Conservation (phyloP, 2,329 filamentous ascomycete genomes). For the Microascus cirrosus region DNA sequence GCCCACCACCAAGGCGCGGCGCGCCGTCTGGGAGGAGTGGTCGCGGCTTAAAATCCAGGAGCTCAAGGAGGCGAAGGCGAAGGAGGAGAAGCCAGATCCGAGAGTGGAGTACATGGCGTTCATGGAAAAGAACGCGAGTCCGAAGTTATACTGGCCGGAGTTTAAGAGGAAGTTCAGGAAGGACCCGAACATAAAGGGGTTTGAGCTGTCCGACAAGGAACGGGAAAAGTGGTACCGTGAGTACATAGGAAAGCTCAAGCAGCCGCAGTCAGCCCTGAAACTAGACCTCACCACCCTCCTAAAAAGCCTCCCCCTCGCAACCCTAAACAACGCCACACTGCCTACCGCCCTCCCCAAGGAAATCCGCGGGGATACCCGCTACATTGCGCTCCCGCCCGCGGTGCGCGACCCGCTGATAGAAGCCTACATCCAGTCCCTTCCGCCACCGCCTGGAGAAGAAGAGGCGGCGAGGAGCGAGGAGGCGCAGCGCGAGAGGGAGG, state of each 20-base stretch:
- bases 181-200: conserved; percentile 68
- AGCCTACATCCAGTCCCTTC: conserved; percentile 53
- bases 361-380: conserved; percentile 57
- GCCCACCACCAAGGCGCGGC: conserved; percentile 67
- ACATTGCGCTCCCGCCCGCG: conserved; percentile 51
- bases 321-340: conserved; percentile 49
- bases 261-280: conserved; percentile 55
- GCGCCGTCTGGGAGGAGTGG: conserved; percentile 80
- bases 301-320: conserved; percentile 43
- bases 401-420: conserved; percentile 55
- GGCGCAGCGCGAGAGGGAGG: conserved; percentile 34
- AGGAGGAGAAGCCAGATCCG: conserved; percentile 72
- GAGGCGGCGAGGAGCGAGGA: conserved; percentile 35
- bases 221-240: conserved; percentile 73
- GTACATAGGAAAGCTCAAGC: conserved; percentile 54
- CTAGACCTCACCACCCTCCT: conserved; percentile 58
- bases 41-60: conserved; percentile 62
- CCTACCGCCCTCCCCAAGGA: conserved; percentile 47
- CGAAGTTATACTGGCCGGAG: conserved; percentile 94
- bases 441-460: conserved; percentile 37
- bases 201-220: conserved; percentile 61
- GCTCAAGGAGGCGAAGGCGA: conserved; percentile 61
- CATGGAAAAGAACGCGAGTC: conserved; percentile 69
- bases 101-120: conserved; percentile 72
- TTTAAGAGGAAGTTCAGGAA: conserved; percentile 87